Percentiles rank a stretch among this genome's conserved stretches.
phyloP scores from a whole-genome alignment of 1,139 yeast species.

The Blastobotrys malaysiensis region DNA sequence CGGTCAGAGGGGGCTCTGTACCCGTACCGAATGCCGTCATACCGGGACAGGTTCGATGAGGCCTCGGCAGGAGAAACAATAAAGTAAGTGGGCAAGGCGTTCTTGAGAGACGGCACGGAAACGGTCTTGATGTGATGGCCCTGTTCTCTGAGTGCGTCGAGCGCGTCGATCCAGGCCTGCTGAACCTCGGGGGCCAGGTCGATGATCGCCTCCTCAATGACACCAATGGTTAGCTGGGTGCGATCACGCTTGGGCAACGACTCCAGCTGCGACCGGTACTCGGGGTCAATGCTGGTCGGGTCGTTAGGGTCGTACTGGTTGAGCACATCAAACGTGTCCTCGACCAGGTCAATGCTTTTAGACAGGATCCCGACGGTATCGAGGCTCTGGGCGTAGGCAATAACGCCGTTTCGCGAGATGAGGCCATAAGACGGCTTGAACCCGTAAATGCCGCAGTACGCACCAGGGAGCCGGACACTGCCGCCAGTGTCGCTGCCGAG shows the following conservation, averaged over 20 bases:
- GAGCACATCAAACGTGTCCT: constrained; percentile 49
- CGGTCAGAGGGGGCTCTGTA: constrained; percentile 40
- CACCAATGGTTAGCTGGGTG: constrained; percentile 49
- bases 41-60: constrained; percentile 82
- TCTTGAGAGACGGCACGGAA: constrained; percentile 61
- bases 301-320: constrained; percentile 66
- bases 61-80: constrained; percentile 92
- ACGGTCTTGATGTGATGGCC: constrained; percentile 60
- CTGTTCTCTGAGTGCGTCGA: constrained; percentile 39
- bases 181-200: constrained; percentile 49
- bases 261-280: constrained; percentile 21
- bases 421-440: constrained; percentile 93
- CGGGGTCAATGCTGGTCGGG: constrained; percentile 60
- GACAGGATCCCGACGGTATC: constrained; percentile 90
- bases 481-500: constrained; percentile 98
- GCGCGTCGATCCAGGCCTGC: constrained; percentile 42
- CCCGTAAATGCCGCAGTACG: constrained; percentile 77
- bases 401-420: constrained; percentile 84
- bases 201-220: constrained; percentile 60
- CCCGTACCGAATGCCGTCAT: constrained; percentile 88
- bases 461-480: constrained; percentile 85
- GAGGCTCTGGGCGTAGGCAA: constrained; percentile 87
- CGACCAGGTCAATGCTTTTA: constrained; percentile 41
- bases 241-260: constrained; percentile 10
- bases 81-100: constrained; percentile 77